Evolutionary conservation across 495 filamentous ascomycete species (phyloP).

Genomic region (Paragyromitra xinjiangensis): DNA sequence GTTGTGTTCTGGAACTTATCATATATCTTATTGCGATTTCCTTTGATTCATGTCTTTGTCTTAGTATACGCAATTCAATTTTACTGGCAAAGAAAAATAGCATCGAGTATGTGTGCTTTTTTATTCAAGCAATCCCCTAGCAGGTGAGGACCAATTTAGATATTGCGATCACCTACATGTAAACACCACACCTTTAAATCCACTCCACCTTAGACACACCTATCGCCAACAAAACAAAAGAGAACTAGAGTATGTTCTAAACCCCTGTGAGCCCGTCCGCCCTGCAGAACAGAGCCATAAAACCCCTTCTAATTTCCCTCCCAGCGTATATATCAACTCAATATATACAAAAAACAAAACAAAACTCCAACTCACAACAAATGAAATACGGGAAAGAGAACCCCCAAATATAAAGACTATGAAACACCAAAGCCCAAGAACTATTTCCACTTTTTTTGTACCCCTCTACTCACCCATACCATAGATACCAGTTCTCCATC

Average conservation of each 20-base stretch:
- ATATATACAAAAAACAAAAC: constrained; percentile 15
- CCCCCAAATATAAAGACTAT: constrained; percentile 6
- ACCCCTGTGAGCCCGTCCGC: background rate
- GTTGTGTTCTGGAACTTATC: background rate
- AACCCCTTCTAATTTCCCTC: background rate
- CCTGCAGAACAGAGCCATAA: constrained; percentile 1
- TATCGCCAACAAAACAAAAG: background rate
- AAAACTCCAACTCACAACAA: constrained; percentile 17
- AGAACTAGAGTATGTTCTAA: constrained; percentile 1
- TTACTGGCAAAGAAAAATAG: background rate
- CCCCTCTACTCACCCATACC: too few relatives aligned
- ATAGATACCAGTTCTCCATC: background rate
- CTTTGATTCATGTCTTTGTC: background rate
- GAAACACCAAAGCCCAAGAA: constrained; percentile 10
- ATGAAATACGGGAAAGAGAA: constrained; percentile 5
- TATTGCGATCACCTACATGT: too few relatives aligned
- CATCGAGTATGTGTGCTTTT: too few relatives aligned
- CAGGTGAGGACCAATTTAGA: too few relatives aligned
- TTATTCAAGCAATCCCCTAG: background rate
- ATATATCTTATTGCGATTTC: background rate
- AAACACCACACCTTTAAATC: too few relatives aligned
- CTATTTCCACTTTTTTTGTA: background rate
- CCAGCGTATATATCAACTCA: constrained; percentile 3
- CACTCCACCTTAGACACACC: too few relatives aligned
- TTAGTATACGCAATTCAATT: background rate